Evolutionary conservation across 306 rosid species (phyloP).

Genomic region (Fagus sylvatica): DNA sequence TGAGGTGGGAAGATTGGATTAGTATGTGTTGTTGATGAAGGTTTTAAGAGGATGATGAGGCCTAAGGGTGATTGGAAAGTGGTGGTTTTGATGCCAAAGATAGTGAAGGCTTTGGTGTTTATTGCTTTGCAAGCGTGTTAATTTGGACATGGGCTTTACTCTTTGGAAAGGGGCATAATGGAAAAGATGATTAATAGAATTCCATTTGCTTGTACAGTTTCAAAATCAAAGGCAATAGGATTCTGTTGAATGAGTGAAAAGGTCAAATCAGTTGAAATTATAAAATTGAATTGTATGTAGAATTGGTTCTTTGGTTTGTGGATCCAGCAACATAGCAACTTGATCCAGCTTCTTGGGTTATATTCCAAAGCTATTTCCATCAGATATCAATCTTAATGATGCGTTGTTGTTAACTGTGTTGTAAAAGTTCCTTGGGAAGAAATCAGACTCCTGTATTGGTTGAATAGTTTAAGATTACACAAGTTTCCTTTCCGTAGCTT

Average conservation of each 20-base stretch:
- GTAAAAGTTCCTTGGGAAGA: no score
- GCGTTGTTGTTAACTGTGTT: no score
- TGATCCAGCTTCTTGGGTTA: not conserved
- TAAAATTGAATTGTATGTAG: not conserved
- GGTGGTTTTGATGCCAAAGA: not conserved
- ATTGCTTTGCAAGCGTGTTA: not conserved
- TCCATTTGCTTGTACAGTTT: not conserved
- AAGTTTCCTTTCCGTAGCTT: no score
- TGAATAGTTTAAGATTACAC: no score
- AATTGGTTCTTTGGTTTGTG: not conserved
- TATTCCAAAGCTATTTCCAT: not conserved
- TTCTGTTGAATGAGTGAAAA: not conserved
- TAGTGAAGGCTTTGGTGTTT: not conserved
- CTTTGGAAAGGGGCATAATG: not conserved
- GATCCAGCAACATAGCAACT: not conserved
- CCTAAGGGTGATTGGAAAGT: not conserved
- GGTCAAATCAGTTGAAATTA: not conserved
- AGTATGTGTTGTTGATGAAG: not conserved
- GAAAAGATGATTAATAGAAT: not conserved
- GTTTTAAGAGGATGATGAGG: not conserved
- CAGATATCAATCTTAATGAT: not conserved
- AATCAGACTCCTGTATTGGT: no score
- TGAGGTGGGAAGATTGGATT: not conserved
- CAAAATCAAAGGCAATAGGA: not conserved
- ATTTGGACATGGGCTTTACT: not conserved